These are phyloP conservation scores for Novymonas esmeraldas DNA, from an alignment of 208 protist species.

Conservation along the genomic window DNA sequence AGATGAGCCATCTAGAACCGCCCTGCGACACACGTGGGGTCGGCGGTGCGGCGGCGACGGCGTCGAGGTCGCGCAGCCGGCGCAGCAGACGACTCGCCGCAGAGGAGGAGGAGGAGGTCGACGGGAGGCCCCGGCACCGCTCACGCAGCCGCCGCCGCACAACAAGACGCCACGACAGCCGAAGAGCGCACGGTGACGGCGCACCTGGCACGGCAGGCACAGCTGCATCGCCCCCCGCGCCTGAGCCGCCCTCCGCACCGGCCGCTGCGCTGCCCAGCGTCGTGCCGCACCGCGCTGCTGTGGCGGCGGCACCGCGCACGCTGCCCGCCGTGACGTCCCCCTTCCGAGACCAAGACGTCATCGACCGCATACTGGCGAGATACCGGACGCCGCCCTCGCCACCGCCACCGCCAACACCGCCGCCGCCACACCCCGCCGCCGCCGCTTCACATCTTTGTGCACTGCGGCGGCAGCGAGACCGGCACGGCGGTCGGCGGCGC, in stretches of 20 bases:
- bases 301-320: not conserved
- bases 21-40: too few relatives aligned
- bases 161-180: too few relatives aligned
- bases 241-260: not conserved
- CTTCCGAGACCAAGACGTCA: conserved; percentile 40
- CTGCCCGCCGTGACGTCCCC: conserved; percentile 20
- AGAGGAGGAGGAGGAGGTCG: not conserved
- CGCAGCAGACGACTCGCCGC: not conserved
- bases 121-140: not conserved
- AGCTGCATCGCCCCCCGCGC: not conserved
- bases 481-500: not conserved
- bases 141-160: too few relatives aligned
- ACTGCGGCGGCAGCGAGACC: conserved; percentile 24
- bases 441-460: conserved; percentile 39
- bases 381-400: conserved; percentile 20
- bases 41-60: too few relatives aligned
- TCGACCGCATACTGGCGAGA: conserved; percentile 36
- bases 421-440: not conserved
- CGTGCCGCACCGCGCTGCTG: conserved; percentile 4
- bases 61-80: too few relatives aligned
- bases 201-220: not conserved
- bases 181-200: too few relatives aligned
- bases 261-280: conserved; percentile 6
- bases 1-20: conserved; percentile 4
- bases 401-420: not conserved